Evolutionary conservation across 23 red algal genomes (phyloP).

Genomic region (Cyanidium caldarium): DNA sequence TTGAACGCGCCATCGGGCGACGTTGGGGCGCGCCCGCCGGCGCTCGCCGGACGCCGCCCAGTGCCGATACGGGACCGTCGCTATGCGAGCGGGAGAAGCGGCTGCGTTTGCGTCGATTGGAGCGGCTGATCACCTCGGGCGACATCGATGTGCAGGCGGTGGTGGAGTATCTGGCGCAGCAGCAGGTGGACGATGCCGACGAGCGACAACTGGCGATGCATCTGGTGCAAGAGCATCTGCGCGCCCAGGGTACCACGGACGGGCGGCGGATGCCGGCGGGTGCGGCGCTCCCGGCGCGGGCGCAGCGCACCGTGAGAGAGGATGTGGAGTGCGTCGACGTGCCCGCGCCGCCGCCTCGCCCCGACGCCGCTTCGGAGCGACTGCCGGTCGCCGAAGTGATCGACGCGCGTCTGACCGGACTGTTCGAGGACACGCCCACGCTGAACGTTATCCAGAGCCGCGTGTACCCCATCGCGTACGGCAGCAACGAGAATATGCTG

Average conservation of each 20-base stretch:
- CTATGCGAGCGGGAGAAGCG: neutral
- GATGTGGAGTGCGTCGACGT: neutral
- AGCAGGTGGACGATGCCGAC: too few relatives aligned
- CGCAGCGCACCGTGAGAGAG: neutral
- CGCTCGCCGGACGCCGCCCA: too few relatives aligned
- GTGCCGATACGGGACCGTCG: too few relatives aligned
- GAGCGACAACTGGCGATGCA: too few relatives aligned
- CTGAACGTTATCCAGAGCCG: constrained; percentile 69
- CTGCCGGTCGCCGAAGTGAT: neutral
- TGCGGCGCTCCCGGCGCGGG: neutral
- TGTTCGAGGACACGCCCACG: neutral
- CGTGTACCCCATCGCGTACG: constrained; percentile 54
- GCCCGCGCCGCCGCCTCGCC: neutral
- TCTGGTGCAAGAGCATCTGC: neutral
- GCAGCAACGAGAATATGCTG: constrained; percentile 71
- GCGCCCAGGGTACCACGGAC: neutral
- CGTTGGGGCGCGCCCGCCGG: neutral
- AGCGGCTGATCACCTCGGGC: neutral
- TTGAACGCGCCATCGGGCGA: neutral
- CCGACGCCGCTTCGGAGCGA: neutral
- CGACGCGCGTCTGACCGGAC: neutral
- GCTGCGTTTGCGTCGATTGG: neutral
- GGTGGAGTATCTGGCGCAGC: too few relatives aligned
- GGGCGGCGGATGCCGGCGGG: neutral
- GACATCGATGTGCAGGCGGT: neutral